phyloP scores from a whole-genome alignment of 148 eudicot genomes.

The Rhododendron griersonianum region DNA sequence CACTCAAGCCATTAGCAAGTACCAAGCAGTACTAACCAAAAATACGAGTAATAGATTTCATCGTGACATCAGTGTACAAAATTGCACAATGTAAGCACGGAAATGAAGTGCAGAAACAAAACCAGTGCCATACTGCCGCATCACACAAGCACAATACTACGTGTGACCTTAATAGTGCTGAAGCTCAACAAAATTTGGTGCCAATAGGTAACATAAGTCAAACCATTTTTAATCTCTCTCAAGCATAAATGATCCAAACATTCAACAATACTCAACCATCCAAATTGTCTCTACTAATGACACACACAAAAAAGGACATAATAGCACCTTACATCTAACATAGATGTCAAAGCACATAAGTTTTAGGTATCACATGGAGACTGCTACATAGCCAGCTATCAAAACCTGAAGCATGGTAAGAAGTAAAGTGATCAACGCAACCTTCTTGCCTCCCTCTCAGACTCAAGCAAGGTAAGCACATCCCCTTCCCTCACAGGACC shows the following conservation, averaged over 20 bases:
- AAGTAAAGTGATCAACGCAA: conserved; percentile 16
- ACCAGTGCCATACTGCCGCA: neutral
- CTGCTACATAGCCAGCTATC: neutral
- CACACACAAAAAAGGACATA: neutral
- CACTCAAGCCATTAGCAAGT: neutral
- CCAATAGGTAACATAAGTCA: neutral
- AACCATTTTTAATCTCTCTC: neutral
- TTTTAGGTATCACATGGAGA: neutral
- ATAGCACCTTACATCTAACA: neutral
- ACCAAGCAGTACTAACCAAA: neutral
- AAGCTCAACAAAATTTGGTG: neutral
- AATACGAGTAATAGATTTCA: neutral
- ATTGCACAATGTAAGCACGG: neutral
- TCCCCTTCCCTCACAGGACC: conserved; percentile 33
- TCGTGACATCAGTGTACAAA: neutral
- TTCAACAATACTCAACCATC: neutral
- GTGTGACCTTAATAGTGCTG: neutral
- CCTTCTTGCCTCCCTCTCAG: conserved; percentile 38
- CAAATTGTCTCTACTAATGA: neutral
- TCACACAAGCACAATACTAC: neutral
- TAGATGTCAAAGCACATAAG: neutral
- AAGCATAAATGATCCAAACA: neutral
- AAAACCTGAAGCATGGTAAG: neutral
- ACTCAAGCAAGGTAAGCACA: conserved; percentile 29
- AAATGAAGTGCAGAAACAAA: neutral